Evolutionary conservation across 2,329 filamentous ascomycete genomes (phyloP).

Genomic region (Sclerotiophoma versabilis): DNA sequence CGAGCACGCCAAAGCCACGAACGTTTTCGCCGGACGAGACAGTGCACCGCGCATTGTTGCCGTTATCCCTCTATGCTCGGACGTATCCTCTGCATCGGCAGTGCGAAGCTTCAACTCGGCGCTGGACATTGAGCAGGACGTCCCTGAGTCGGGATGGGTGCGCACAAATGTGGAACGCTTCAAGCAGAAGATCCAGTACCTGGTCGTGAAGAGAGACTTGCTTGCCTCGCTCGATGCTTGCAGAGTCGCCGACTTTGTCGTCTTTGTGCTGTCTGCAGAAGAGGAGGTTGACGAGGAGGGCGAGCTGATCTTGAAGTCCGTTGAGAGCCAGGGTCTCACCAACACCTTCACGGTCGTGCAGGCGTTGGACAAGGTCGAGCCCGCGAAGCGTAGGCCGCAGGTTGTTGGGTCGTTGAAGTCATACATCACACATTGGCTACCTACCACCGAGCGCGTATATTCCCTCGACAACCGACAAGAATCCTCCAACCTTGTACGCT

Average conservation of each 20-base stretch:
- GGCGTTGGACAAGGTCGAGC: conserved; percentile 77
- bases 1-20: conserved; percentile 79
- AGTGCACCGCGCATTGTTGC: conserved; percentile 88
- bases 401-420: conserved; percentile 85
- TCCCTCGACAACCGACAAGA: conserved; percentile 89
- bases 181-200: conserved; percentile 91
- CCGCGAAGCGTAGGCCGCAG: conserved; percentile 77
- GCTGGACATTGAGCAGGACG: conserved; percentile 75
- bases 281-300: conserved; percentile 85
- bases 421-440: conserved; percentile 94
- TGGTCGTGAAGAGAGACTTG: conserved; percentile 76
- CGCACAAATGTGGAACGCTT: conserved; percentile 84
- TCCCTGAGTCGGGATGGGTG: conserved; percentile 64
- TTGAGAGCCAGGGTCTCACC: conserved; percentile 93
- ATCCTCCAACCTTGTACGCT: conserved; percentile 87
- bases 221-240: conserved; percentile 83
- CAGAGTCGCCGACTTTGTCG: conserved; percentile 86
- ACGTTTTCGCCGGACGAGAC: conserved; percentile 84
- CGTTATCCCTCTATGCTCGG: conserved; percentile 80
- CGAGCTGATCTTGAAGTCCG: conserved; percentile 82
- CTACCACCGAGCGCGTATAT: conserved; percentile 88
- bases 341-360: conserved; percentile 89
- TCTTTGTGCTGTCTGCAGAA: conserved; percentile 82
- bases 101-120: conserved; percentile 77
- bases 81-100: conserved; percentile 71